These are phyloP conservation scores for Aspergillus sp. DNA, from an alignment of 2,329 filamentous ascomycete genomes.

Conservation along the genomic window DNA sequence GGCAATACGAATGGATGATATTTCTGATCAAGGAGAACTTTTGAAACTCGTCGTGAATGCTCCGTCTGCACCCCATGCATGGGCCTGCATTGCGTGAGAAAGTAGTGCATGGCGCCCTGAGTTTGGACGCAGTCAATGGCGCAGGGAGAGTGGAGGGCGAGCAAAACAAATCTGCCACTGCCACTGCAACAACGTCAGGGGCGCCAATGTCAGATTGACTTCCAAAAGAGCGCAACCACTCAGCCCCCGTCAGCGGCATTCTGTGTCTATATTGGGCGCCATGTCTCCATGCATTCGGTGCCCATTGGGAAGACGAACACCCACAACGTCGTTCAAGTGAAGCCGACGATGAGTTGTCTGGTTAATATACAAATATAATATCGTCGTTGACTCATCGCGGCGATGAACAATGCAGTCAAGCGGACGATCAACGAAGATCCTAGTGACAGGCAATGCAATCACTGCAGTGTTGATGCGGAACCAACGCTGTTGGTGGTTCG, in stretches of 20 bases:
- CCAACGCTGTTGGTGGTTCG: neutral
- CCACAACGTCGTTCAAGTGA: slow-evolving; percentile 2
- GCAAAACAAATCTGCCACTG: slow-evolving; percentile 1
- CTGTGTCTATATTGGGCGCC: slow-evolving; percentile 15
- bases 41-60: slow-evolving; percentile 13
- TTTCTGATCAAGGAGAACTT: slow-evolving; percentile 7
- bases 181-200: slow-evolving; percentile 1
- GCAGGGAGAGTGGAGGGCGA: neutral
- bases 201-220: neutral
- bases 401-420: neutral
- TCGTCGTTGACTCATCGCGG: slow-evolving; percentile 4
- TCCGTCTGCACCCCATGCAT: slow-evolving; percentile 5
- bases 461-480: neutral
- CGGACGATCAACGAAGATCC: slow-evolving; percentile 1
- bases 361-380: slow-evolving; percentile 1
- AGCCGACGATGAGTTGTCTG: slow-evolving; percentile 12
- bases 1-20: slow-evolving; percentile 16
- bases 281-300: slow-evolving; percentile 9
- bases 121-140: neutral
- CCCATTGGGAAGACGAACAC: slow-evolving; percentile 7
- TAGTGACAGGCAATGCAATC: neutral
- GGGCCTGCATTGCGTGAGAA: neutral
- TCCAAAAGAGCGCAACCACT: slow-evolving; percentile 8
- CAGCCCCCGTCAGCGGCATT: slow-evolving; percentile 7
- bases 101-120: slow-evolving; percentile 3